Evolutionary conservation across 345 rosid genomes (phyloP).

Genomic region (Euphorbia pulcherrima): DNA sequence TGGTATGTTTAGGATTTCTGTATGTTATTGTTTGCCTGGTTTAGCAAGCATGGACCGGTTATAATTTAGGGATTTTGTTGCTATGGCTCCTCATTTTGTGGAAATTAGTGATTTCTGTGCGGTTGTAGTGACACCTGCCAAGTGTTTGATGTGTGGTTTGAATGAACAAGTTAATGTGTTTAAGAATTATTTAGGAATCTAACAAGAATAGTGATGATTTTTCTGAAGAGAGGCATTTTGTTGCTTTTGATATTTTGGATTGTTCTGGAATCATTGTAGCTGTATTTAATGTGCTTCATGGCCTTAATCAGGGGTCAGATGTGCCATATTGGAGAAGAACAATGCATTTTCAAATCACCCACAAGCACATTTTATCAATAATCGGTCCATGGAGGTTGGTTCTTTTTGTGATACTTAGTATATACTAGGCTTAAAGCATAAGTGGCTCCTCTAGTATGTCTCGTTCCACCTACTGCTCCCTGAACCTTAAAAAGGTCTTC

Average conservation of each 20-base stretch:
- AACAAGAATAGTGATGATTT: too few species aligned
- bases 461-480: too few species aligned
- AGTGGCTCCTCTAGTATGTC: too few species aligned
- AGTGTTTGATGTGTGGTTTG: slow-evolving; percentile 14
- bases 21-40: not conserved
- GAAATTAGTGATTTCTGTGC: not conserved
- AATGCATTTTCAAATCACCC: slow-evolving; percentile 68
- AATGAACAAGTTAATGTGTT: not conserved
- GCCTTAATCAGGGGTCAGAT: slow-evolving; percentile 54
- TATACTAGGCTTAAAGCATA: too few species aligned
- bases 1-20: not conserved
- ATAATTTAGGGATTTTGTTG: not conserved
- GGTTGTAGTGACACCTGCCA: not conserved
- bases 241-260: not conserved
- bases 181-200: not conserved
- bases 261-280: not conserved
- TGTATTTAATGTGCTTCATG: slow-evolving; percentile 7
- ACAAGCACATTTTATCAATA: slow-evolving; percentile 95
- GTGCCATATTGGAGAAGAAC: slow-evolving; percentile 74
- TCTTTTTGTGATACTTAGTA: slow-evolving; percentile 1
- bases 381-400: slow-evolving; percentile 89
- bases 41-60: not conserved
- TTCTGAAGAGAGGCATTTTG: not conserved
- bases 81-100: not conserved
- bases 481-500: too few species aligned